Evolutionary conservation across 768 basidiomycete species (phyloP), one percentile per base, ranked within the genome.

Genomic region (Tricholoma hemisulphureum): DNA sequence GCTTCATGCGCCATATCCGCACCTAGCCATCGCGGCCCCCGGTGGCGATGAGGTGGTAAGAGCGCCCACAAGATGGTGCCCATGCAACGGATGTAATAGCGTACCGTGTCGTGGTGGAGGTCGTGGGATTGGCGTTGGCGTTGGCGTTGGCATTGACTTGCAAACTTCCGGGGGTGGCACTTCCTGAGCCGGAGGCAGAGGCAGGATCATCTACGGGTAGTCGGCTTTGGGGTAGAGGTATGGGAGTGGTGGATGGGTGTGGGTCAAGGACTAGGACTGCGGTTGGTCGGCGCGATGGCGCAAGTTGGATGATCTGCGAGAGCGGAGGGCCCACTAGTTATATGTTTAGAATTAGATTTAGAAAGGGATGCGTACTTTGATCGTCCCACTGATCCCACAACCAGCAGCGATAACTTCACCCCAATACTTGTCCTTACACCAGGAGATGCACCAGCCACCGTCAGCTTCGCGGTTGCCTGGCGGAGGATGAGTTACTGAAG

Each of bases 381-480:
- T 77, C 20, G 84, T 72, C 0, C 91, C 90, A 57, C 77, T 83
- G 1, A 83, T 79, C 1, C 94, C 95, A 54, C 83, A 83, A 2
- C 86, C 83, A 0, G 85, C 87, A 8, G 93, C 94, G 51, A 98
- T 77, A 18, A 96, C 67, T 67, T 95, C 91, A 1, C 96, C 96
- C 95, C 95, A 97, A 72, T 95, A 97, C 59, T 83, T 81, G 65
- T 98, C 97, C 67, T 93, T 93, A 72, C 95, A 98, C 95, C 95
- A 99, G 7, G 89, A 89, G 41, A 99, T 72, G 56, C 87, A 89
- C 94, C 94, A 98, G 1, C 91, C 95, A 3, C 93, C 93, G 55
- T 93, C 88, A 2, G 93, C 93, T 70, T 95, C 91, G 39, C 88
- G 79, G 62, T 83, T 86, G 0, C 84, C 87, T 21, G 75, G 59